phyloP scores from a whole-genome alignment of 108 stramenopile species.

The Phaeodactylum tricornutum region DNA sequence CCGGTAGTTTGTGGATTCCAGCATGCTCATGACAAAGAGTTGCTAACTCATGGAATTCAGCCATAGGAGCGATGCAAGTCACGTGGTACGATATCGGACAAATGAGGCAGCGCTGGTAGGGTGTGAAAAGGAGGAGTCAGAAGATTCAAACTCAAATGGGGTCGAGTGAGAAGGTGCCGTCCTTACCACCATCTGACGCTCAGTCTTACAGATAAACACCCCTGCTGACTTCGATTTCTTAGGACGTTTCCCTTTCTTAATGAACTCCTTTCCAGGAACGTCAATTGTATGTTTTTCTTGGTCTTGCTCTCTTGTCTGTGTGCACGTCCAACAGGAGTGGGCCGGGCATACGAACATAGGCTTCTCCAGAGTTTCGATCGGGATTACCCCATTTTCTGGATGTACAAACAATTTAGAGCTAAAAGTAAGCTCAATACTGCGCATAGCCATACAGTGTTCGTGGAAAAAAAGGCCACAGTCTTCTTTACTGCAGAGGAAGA shows the following conservation, averaged over 20 bases:
- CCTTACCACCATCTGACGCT: background rate
- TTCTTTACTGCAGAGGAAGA: slow-evolving; percentile 37
- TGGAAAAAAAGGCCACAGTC: slow-evolving; percentile 67
- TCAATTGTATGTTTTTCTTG: slow-evolving; percentile 16
- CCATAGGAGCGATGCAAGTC: slow-evolving; percentile 77
- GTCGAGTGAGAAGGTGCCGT: background rate
- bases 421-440: slow-evolving; percentile 31
- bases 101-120: slow-evolving; percentile 51
- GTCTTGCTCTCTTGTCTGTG: slow-evolving; percentile 24
- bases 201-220: background rate
- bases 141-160: background rate
- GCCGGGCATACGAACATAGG: slow-evolving; percentile 71
- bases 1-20: slow-evolving; percentile 46
- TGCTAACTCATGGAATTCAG: slow-evolving; percentile 73
- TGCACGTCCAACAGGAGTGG: slow-evolving; percentile 88
- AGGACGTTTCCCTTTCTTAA: background rate
- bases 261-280: background rate
- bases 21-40: slow-evolving; percentile 81
- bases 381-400: background rate
- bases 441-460: slow-evolving; percentile 41
- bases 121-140: background rate
- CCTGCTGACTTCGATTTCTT: background rate
- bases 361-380: background rate
- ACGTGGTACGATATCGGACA: slow-evolving; percentile 82
- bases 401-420: background rate